phyloP scores from a whole-genome alignment of 2,329 filamentous ascomycete genomes.

The Trichoderma hamatum region DNA sequence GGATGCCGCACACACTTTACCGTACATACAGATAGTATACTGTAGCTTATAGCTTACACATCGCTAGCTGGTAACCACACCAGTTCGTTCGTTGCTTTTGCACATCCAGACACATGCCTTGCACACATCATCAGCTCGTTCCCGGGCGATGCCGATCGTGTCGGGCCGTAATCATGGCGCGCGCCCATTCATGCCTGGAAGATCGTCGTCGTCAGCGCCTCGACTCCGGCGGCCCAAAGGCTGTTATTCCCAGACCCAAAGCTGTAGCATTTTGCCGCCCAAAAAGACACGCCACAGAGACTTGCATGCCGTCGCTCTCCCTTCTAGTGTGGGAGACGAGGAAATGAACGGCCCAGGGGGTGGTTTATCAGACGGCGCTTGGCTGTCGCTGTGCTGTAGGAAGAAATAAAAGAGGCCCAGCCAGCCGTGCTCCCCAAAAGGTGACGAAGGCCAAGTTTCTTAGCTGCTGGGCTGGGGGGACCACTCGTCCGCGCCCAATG shows the following conservation, averaged over 20 bases:
- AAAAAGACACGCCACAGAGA: background rate
- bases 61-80: background rate
- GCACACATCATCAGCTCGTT: conserved; percentile 21
- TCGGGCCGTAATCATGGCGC: conserved; percentile 24
- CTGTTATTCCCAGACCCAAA: too few species aligned
- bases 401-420: conserved; percentile 1
- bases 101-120: background rate
- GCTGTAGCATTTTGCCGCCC: background rate
- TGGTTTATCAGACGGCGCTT: background rate
- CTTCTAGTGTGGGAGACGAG: conserved; percentile 11
- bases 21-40: background rate
- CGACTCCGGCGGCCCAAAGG: background rate
- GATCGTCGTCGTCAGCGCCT: conserved; percentile 15
- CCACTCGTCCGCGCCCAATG: conserved; percentile 15
- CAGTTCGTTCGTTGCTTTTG: background rate
- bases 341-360: background rate
- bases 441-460: conserved; percentile 22
- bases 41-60: background rate
- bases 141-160: conserved; percentile 23
- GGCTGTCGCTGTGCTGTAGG: background rate
- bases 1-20: conserved; percentile 12
- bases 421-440: background rate
- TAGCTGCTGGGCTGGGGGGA: conserved; percentile 6
- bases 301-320: background rate
- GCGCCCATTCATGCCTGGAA: conserved; percentile 21